phyloP scores from a whole-genome alignment of 75 land plant genomes.

The Pinus taeda region DNA sequence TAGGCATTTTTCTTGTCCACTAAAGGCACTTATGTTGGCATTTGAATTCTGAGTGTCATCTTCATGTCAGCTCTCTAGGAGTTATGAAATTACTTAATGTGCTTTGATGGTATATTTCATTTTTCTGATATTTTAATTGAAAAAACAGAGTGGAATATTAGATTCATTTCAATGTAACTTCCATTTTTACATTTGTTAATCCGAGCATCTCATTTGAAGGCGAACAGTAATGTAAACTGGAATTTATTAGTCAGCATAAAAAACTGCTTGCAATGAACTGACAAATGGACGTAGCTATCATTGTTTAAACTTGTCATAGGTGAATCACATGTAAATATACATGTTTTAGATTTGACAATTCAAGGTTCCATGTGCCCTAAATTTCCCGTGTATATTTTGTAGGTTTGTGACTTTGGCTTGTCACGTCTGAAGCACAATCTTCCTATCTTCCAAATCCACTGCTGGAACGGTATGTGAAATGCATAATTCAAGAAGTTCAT shows the following conservation, averaged over 20 bases:
- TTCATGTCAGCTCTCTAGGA: neutral
- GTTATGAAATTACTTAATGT: neutral
- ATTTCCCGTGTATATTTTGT: slow-evolving; percentile 6
- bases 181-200: neutral
- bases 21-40: neutral
- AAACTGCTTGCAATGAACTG: neutral
- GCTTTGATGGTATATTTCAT: neutral
- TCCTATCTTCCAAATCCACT: slow-evolving; percentile 88
- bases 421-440: slow-evolving; percentile 83
- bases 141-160: neutral
- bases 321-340: neutral
- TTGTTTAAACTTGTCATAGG: neutral
- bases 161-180: neutral
- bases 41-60: neutral
- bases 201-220: neutral
- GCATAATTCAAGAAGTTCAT: neutral
- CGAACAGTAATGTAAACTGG: neutral
- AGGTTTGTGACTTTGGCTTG: slow-evolving; percentile 99
- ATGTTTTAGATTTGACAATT: neutral
- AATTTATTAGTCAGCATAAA: neutral
- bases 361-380: slow-evolving; percentile 1
- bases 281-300: neutral
- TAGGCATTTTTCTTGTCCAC: neutral
- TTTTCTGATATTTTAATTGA: slow-evolving; percentile 1
- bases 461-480: slow-evolving; percentile 81